Percentiles rank a stretch among this genome's conserved stretches.
Conservation (phyloP, 2,329 filamentous ascomycete species). For the Apiospora hydei region DNA sequence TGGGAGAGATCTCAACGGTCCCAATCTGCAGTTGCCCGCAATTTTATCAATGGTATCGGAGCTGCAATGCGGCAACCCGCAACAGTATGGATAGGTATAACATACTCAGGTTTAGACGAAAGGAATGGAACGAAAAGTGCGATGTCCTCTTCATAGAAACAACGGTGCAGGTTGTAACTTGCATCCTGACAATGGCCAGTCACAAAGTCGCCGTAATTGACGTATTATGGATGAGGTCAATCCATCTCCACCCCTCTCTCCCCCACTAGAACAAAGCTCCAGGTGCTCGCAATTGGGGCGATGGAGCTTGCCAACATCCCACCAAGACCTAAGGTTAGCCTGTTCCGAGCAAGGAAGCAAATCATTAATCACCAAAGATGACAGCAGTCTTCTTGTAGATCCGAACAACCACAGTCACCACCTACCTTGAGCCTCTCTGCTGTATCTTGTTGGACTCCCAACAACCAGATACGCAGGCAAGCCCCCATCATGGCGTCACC, state of each 20-base stretch:
- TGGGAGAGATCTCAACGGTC: background rate
- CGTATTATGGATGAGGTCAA: background rate
- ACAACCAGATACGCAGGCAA: background rate
- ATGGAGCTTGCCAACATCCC: slow-evolving; percentile 20
- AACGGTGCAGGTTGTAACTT: background rate
- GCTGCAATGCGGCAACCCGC: background rate
- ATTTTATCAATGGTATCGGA: background rate
- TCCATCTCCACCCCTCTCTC: background rate
- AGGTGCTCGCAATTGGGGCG: background rate
- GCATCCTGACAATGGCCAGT: background rate
- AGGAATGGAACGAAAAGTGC: no score
- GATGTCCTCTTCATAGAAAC: no score
- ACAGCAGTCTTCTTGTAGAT: background rate
- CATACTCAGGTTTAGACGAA: no score
- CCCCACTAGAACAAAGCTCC: slow-evolving; percentile 16
- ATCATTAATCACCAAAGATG: background rate
- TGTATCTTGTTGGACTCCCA: slow-evolving; percentile 3
- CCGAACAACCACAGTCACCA: background rate
- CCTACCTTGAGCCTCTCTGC: background rate
- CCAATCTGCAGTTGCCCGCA: background rate
- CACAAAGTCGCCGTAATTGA: background rate
- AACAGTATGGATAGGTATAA: background rate
- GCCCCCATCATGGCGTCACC: slow-evolving; percentile 17
- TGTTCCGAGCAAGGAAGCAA: slow-evolving; percentile 3
- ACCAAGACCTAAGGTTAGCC: background rate